These are phyloP conservation scores for Trichoderma koningiopsis DNA, from an alignment of 2,329 filamentous ascomycete species.

Conservation along the genomic window DNA sequence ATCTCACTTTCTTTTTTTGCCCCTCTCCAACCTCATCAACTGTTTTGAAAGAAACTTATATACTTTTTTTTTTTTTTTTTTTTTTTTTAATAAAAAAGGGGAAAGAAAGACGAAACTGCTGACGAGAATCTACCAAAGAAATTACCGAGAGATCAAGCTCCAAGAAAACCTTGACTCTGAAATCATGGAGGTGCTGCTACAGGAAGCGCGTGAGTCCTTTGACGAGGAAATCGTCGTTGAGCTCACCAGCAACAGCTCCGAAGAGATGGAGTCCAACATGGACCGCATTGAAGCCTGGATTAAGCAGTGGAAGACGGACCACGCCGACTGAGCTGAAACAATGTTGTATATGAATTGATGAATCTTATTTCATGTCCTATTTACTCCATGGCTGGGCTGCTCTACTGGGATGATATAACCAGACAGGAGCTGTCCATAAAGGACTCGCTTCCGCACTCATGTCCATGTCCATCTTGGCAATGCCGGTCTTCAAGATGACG, in stretches of 20 bases:
- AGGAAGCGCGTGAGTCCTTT: constrained; percentile 87
- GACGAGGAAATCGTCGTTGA: constrained; percentile 87
- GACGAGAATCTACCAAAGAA: constrained; percentile 48
- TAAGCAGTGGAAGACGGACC: constrained; percentile 76
- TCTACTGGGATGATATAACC: background rate
- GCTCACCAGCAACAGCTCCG: constrained; percentile 75
- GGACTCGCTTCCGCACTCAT: background rate
- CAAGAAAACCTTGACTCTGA: constrained; percentile 97
- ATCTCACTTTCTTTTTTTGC: background rate
- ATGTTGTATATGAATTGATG: background rate
- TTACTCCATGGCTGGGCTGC: background rate
- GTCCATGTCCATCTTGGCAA: background rate
- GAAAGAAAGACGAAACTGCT: background rate
- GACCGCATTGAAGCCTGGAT: constrained; percentile 83
- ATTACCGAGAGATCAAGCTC: constrained; percentile 83
- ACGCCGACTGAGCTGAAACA: constrained; percentile 25
- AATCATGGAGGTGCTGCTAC: constrained; percentile 92
- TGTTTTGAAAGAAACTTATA: background rate
- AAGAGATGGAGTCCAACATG: constrained; percentile 87
- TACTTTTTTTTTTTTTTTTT: no score
- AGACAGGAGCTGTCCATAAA: background rate
- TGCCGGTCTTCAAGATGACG: background rate
- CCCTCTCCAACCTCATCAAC: background rate
- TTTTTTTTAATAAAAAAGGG: no score
- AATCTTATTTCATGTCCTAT: background rate